phyloP scores from a whole-genome alignment of 2,329 filamentous ascomycete genomes.

The Botryotinia globosa region DNA sequence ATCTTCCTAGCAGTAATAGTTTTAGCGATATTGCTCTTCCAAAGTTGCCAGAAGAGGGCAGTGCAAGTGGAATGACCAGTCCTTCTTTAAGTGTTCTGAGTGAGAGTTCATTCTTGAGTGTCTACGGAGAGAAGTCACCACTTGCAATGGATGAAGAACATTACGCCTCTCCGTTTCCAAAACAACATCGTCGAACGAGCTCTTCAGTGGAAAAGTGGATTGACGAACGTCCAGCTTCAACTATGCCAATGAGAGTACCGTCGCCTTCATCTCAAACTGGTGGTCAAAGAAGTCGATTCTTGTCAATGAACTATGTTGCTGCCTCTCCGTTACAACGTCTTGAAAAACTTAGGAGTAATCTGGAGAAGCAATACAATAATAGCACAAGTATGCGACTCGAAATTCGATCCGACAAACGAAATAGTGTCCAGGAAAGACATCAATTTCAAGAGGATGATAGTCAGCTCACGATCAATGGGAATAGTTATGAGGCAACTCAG shows the following conservation, averaged over 20 bases:
- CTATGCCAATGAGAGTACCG: conserved; percentile 20
- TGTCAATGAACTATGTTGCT: conserved; percentile 48
- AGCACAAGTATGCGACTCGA: conserved; percentile 13
- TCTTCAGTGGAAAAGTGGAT: conserved; percentile 38
- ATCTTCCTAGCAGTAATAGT: conserved; percentile 42
- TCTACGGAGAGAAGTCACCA: conserved; percentile 53
- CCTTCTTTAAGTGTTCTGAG: conserved; percentile 63
- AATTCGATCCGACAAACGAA: neutral
- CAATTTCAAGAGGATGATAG: conserved; percentile 22
- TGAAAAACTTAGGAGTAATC: conserved; percentile 43
- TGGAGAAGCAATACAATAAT: conserved; percentile 26
- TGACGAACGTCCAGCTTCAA: conserved; percentile 30
- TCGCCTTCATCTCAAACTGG: conserved; percentile 18
- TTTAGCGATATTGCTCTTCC: conserved; percentile 51
- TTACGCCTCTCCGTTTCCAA: conserved; percentile 23
- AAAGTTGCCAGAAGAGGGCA: conserved; percentile 44
- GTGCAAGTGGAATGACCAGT: conserved; percentile 46
- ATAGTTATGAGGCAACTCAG: conserved; percentile 40
- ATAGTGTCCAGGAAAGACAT: conserved; percentile 21
- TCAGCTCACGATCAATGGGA: conserved; percentile 31
- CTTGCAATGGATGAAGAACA: conserved; percentile 17
- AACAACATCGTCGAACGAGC: conserved; percentile 26
- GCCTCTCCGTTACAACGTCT: conserved; percentile 52
- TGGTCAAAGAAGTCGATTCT: conserved; percentile 40
- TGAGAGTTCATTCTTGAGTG: conserved; percentile 64